phyloP scores from a whole-genome alignment of 768 basidiomycete species.

The Leccinum uliginosum region DNA sequence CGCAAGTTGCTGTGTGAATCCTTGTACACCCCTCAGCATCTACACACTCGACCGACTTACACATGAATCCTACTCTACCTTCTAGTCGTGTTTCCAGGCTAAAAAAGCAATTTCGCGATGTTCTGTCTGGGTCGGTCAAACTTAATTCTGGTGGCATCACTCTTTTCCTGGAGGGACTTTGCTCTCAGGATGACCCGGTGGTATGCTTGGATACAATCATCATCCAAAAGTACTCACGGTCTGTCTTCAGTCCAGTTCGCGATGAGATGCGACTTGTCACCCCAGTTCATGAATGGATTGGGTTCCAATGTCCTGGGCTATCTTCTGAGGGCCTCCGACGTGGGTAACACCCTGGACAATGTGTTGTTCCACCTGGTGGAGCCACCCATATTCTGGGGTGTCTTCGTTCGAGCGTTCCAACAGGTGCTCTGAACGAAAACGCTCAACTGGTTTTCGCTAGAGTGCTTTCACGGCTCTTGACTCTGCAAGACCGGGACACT shows the following conservation, averaged over 20 bases:
- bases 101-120: constrained; percentile 31
- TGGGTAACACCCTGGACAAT: constrained; percentile 39
- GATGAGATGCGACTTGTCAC: constrained; percentile 36
- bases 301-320: constrained; percentile 36
- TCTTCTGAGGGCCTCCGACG: constrained; percentile 34
- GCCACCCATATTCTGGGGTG: constrained; percentile 48
- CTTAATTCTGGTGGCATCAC: constrained; percentile 20
- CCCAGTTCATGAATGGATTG: constrained; percentile 40
- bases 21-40: not conserved
- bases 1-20: not conserved
- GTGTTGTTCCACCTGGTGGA: constrained; percentile 42
- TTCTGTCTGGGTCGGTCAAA: constrained; percentile 27
- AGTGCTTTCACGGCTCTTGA: constrained; percentile 45
- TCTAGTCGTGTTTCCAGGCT: constrained; percentile 18
- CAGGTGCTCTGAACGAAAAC: constrained; percentile 27
- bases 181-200: constrained; percentile 35
- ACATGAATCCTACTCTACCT: constrained; percentile 1
- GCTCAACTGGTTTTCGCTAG: constrained; percentile 41
- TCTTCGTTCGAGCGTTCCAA: constrained; percentile 32
- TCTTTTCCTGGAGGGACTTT: constrained; percentile 47
- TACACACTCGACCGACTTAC: not conserved
- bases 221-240: constrained; percentile 34
- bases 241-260: constrained; percentile 35
- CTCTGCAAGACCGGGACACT: constrained; percentile 31
- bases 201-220: constrained; percentile 37